Evolutionary conservation across 345 rosid genomes (phyloP), one percentile per base, ranked within the genome.

Genomic region (Salix dunnii): DNA sequence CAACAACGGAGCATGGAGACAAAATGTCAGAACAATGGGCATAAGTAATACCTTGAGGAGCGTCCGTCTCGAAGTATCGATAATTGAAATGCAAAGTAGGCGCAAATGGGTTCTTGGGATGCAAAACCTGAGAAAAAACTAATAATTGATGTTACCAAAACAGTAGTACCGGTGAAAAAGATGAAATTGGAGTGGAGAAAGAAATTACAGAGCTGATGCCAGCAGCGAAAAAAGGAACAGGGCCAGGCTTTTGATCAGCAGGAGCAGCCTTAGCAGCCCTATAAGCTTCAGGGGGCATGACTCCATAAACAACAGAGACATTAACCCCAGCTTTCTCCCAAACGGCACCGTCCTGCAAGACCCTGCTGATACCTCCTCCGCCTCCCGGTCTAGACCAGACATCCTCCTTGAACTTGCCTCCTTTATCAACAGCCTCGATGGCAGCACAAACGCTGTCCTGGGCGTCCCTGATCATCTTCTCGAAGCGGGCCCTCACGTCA

Each of bases 251-350:
- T 76, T 87, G 91, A 75, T 91, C 96, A 0, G 89, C 36, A 51
- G 91, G 77, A 4, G 90, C 82, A 49, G 88, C 92, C 83, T 91
- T 91, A 23, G 99, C 98, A 68, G 97, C 99, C 73, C 99, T 78
- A 23, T 96, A 96, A 73, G 99, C 99, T 81, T 96, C 99, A n/a
- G 99, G 98, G 30, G 99, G 99, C 99, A 96, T 96, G 38, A 91
- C 86, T 0, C 99, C 99, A 20, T 96, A 96, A 36, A 96, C 98
- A 2, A 93, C 98, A 28, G 99, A 95, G 80, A 95, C 94, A 82
- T 95, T 95, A 40, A 95, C 99, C 1, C 98, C 99, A 40, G 99
- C 99, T 86, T 96, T 96, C 87, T 93, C 99, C 83, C 89, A 96
- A 60, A 96, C 90, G 68, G 88, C 92, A 1, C 99, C 98, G 33